Conservation (phyloP, 208 protist genomes). For the Acanthamoeba divionensis region DNA sequence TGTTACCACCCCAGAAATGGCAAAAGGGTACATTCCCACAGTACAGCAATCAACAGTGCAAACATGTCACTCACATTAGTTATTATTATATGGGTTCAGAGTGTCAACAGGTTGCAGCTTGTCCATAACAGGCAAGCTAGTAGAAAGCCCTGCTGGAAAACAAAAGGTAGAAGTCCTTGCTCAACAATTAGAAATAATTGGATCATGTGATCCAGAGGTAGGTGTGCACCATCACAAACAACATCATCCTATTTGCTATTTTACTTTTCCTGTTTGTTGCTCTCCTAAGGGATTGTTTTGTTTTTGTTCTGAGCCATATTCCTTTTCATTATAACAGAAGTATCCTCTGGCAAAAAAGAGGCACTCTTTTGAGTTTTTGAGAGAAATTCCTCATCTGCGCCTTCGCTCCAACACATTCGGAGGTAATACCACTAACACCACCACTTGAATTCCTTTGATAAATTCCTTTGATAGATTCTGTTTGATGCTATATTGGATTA, state of each 20-base stretch:
- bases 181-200: not conserved
- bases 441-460: not conserved
- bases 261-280: not conserved
- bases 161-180: slow-evolving; percentile 19
- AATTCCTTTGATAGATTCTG: not conserved
- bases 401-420: slow-evolving; percentile 77
- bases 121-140: not conserved
- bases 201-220: slow-evolving; percentile 37
- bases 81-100: not conserved
- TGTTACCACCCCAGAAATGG: not conserved
- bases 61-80: not conserved
- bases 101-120: slow-evolving; percentile 23
- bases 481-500: not conserved
- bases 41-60: not conserved
- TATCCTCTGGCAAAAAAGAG: slow-evolving; percentile 86
- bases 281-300: not conserved
- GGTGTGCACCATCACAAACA: not conserved
- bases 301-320: not conserved
- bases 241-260: not conserved
- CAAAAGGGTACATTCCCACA: not conserved
- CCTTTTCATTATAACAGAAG: slow-evolving; percentile 23
- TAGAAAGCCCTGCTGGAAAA: slow-evolving; percentile 20
- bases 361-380: slow-evolving; percentile 84
- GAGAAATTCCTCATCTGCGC: slow-evolving; percentile 81
- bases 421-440: not conserved